Conservation (phyloP, 345 rosid species). For the Dipteronia sinensis region DNA sequence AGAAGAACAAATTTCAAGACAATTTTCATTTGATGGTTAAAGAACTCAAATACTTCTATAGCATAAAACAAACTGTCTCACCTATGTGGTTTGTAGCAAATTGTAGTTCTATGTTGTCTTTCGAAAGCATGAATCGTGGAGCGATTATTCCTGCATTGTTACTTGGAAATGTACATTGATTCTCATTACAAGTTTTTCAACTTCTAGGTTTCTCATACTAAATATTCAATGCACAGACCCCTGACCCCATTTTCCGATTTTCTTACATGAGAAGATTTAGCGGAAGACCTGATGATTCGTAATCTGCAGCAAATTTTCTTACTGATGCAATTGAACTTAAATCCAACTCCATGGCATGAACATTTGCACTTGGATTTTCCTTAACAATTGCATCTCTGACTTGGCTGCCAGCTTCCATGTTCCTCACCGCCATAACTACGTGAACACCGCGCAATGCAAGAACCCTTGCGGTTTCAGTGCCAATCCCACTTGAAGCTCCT, state of each 20-base stretch:
- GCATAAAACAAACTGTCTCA: not conserved
- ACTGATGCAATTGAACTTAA: conserved; percentile 37
- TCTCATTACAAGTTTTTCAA: conserved; percentile 3
- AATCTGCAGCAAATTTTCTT: conserved; percentile 45
- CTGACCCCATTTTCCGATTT: not conserved
- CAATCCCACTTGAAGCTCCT: conserved; percentile 52
- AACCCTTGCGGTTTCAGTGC: conserved; percentile 44
- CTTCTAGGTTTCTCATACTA: not conserved
- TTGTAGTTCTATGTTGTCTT: conserved; percentile 34
- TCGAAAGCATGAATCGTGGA: conserved; percentile 30
- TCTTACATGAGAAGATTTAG: conserved; percentile 55
- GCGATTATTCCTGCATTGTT: conserved; percentile 43
- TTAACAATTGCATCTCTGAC: conserved; percentile 33
- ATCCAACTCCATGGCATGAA: conserved; percentile 41
- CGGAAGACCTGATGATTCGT: conserved; percentile 38
- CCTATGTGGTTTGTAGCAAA: conserved; percentile 38
- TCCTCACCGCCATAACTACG: conserved; percentile 41
- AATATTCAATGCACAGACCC: not conserved
- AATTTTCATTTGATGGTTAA: not conserved
- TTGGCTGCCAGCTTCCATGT: conserved; percentile 31
- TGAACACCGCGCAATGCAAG: conserved; percentile 45
- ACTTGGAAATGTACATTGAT: conserved; percentile 9
- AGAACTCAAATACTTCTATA: too few species aligned
- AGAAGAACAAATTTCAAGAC: not conserved
- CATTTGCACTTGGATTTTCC: conserved; percentile 36